These are phyloP conservation scores for Forsythia suspensa DNA, from an alignment of 257 asterid species.

Conservation along the genomic window DNA sequence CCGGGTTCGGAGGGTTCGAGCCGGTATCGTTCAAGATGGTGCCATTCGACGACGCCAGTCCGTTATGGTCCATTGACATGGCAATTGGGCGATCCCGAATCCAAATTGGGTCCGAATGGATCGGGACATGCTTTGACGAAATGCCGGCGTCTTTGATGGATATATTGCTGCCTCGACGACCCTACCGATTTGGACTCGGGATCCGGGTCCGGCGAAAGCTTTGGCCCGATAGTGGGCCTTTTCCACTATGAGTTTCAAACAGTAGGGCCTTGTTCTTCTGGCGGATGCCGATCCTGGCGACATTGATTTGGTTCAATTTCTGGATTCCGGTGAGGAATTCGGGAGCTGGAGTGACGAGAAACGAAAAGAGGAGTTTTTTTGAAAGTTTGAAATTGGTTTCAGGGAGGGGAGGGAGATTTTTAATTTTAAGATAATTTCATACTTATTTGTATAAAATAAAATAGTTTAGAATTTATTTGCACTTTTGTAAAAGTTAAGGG, in stretches of 20 bases:
- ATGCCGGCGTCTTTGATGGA: constrained; percentile 70
- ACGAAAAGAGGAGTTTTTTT: not conserved
- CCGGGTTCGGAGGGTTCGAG: constrained; percentile 36
- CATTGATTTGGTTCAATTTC: not conserved
- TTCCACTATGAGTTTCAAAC: constrained; percentile 51
- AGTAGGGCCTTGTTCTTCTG: constrained; percentile 25
- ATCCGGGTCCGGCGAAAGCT: constrained; percentile 32
- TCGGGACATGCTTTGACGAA: constrained; percentile 66
- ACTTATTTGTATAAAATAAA: too few species aligned
- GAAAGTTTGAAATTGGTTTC: not conserved
- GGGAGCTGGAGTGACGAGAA: not conserved
- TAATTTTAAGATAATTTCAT: too few species aligned
- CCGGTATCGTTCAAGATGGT: constrained; percentile 47
- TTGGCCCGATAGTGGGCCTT: constrained; percentile 62
- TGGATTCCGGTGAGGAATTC: not conserved
- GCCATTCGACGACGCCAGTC: constrained; percentile 81
- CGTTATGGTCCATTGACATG: constrained; percentile 53
- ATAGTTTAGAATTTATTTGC: too few species aligned
- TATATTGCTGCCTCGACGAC: constrained; percentile 57
- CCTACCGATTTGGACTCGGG: constrained; percentile 58
- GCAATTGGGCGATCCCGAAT: not conserved
- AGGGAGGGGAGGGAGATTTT: not conserved
- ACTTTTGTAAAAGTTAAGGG: too few species aligned
- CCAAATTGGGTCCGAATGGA: constrained; percentile 33
- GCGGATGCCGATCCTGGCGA: constrained; percentile 13